Conservation (phyloP, 2,329 filamentous ascomycete genomes). For the Nigrospora sphaerica region DNA sequence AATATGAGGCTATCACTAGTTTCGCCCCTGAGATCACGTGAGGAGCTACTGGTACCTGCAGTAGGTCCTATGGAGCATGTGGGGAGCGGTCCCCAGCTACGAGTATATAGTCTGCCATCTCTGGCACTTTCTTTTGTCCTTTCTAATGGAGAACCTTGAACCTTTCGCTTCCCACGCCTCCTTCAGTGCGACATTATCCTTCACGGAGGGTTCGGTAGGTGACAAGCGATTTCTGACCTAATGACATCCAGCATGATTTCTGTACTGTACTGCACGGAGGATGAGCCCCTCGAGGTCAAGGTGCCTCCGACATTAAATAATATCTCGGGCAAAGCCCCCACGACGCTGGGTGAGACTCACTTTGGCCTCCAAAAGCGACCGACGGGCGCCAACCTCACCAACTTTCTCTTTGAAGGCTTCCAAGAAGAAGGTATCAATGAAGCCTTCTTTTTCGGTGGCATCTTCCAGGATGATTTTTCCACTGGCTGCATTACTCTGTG, state of each 20-base stretch:
- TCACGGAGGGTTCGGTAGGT: no score
- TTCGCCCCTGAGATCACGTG: no score
- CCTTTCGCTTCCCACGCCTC: no score
- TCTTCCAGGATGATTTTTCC: conserved; percentile 1
- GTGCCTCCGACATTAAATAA: conserved; percentile 3
- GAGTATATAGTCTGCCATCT: no score
- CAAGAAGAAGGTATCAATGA: conserved; percentile 2
- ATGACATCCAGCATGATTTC: not conserved
- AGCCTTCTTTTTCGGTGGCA: conserved; percentile 1
- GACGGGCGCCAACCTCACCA: not conserved
- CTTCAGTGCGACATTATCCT: no score
- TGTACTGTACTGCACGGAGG: conserved; percentile 1
- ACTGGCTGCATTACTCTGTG: conserved; percentile 2
- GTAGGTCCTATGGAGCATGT: no score
- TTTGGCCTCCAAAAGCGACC: conserved; percentile 3
- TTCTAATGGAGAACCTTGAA: no score
- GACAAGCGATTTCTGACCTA: no score
- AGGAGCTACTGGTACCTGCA: no score
- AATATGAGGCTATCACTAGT: no score
- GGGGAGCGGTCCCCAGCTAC: no score
- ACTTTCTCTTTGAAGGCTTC: conserved; percentile 1
- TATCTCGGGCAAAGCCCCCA: conserved; percentile 1
- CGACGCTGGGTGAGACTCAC: conserved; percentile 1
- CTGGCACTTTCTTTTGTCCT: no score
- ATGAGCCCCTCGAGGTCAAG: not conserved